These are phyloP conservation scores for Arctostaphylos glauca DNA, from an alignment of 148 eudicot species.

Conservation along the genomic window DNA sequence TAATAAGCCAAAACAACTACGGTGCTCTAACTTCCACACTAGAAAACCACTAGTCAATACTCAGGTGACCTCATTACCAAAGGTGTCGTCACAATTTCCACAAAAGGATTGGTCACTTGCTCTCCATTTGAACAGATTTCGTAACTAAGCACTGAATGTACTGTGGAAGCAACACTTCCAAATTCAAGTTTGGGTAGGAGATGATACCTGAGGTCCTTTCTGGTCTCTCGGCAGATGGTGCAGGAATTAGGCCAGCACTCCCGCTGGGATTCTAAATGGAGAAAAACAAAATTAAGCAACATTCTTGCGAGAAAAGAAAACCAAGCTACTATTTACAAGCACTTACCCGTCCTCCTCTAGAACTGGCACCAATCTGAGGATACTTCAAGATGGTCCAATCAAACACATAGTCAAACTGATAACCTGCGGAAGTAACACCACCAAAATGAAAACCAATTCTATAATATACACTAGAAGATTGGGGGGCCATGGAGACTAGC, in stretches of 20 bases:
- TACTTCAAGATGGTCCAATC: conserved; percentile 96
- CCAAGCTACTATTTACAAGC: conserved; percentile 5
- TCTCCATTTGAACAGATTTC: background rate
- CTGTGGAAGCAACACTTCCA: background rate
- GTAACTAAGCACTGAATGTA: background rate
- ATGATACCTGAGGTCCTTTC: conserved; percentile 80
- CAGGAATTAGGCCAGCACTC: conserved; percentile 59
- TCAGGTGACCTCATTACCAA: background rate
- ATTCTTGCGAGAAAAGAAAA: background rate
- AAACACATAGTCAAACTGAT: conserved; percentile 86
- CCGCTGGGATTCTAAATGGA: conserved; percentile 52
- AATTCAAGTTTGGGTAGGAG: conserved; percentile 7
- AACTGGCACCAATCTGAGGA: conserved; percentile 82
- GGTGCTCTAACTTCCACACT: background rate
- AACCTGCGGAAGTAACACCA: conserved; percentile 45
- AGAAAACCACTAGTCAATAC: background rate
- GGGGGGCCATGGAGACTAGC: background rate
- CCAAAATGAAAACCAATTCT: conserved; percentile 8
- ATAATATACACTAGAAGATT: background rate
- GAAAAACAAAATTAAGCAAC: conserved; percentile 12
- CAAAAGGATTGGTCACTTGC: background rate
- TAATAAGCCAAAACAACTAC: background rate
- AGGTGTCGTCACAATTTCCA: background rate
- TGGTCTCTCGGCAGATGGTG: conserved; percentile 77
- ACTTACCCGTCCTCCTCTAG: conserved; percentile 59